Base-by-base conservation (phyloP, 1,139 yeast species). In the Sugiyamaella grinbergsii region DNA sequence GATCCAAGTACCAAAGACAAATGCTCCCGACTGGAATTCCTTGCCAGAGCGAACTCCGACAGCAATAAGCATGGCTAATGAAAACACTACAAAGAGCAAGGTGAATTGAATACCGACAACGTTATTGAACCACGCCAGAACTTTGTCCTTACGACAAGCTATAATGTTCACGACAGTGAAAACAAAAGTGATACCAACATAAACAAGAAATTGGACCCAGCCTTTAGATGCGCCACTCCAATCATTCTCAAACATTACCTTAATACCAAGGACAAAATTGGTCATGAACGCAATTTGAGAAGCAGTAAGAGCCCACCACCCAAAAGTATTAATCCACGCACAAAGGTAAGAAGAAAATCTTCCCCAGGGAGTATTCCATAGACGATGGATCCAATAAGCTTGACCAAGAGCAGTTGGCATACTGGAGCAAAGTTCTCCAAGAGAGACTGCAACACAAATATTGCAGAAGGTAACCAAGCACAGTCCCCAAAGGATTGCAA, bases 401-500 rank as follows among this genome's bases (percentile, higher is more conserved):
- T 54, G 57, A 26, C 58, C 57, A 20, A 50, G 43, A 10, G 57
- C 54, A 16, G 56, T 52, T 11, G 58, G 56, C 53, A 48, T 50
- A 10, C 54, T 52, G 44, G 52, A 56, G 42, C 62, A 59, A 41
- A 61, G 56, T 44, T 61, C 64, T n/a, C 61, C 64, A 22, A 61
- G 54, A 2, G 64, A 61, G 6, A 60, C 50, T 11, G 62, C 61
- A 31, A 61, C 60, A 34, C 62, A 60, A 8, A 59, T 42, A 24
- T 58, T 56, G 46, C 58, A 59, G n/a, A 54, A 33, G 10, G 60
- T 52, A 13, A 59, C 62, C 8, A 58, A 34, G 10, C 40, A 38
- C 50, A 60, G 50, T 3, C 63, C 64, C 62, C 62, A 61, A 19
- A 60, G 42, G 31, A 61, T 56, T 13, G 63, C 52, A 16, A 61